Evolutionary conservation across 176 grass and related monocot species (phyloP), one percentile per base, ranked within the genome.

Genomic region (Calamus simplicifolius): DNA sequence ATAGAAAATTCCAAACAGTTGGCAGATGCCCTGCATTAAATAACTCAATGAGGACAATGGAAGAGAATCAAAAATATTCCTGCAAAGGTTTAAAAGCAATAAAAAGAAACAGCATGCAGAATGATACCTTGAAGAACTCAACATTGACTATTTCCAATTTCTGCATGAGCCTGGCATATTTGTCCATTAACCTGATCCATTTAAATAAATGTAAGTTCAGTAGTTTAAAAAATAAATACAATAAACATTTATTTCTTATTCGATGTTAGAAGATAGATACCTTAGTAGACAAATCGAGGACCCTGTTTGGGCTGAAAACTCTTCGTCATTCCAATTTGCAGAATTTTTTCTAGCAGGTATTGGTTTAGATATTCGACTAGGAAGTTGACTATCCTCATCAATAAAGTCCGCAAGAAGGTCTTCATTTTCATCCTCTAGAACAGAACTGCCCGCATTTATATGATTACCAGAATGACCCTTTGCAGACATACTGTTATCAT

Each of bases 341-440:
- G 51, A 78, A 70, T 69, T 82, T 48, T 78, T 76, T 75, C 83
- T 84, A 29, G 70, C 71, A 56, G 79, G 78, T 73, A 74, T 88
- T 18, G 87, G 49, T 80, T 85, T 92, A 27, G 75, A 71, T 74
- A 82, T 85, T 62, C 87, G 77, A 74, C 93, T 98, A 21, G 93
- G 93, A 67, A 98, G 83, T 63, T 98, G 93, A 72, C 93, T 98
- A 69, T 98, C 93, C 81, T 98, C 93, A 64, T 98, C 93, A 85
- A 98, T 98, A 70, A 98, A 98, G 77, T 98, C 93, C 8, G 93
- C 93, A 15, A 98, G 83, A 87, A 98, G 85, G 48, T 98, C 93
- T 75, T 98, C 93, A 82, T 91, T 92, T 76, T 98, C 93, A 82
- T 98, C 93, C 49, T 98, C 93, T 1, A 76, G 51, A 68, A 77